Conservation (phyloP, 1,284 basidiomycete species). For the Sparassis latifolia region DNA sequence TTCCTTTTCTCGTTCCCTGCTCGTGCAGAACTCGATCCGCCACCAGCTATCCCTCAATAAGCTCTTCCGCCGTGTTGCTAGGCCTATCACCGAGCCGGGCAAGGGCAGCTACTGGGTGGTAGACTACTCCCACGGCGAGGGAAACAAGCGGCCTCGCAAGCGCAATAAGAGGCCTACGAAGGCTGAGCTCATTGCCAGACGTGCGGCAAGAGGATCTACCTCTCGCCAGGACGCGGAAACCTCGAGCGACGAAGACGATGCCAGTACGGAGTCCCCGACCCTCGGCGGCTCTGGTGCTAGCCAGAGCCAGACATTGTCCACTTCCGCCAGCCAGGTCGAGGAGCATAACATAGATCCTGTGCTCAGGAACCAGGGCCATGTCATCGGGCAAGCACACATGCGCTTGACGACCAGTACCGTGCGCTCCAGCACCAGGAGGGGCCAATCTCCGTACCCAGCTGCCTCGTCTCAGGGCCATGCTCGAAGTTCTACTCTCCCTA, state of each 20-base stretch:
- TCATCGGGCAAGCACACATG: conserved; percentile 26
- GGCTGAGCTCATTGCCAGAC: conserved; percentile 14
- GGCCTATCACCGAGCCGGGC: conserved; percentile 64
- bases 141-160: conserved; percentile 58
- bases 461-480: conserved; percentile 1
- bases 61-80: conserved; percentile 62
- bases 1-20: not conserved
- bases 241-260: conserved; percentile 7
- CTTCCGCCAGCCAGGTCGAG: conserved; percentile 5
- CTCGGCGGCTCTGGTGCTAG: conserved; percentile 3
- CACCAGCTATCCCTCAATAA: conserved; percentile 86
- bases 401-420: conserved; percentile 3
- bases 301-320: conserved; percentile 1
- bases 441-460: conserved; percentile 11
- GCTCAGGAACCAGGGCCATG: conserved; percentile 24
- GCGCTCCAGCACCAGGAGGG: conserved; percentile 11
- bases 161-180: conserved; percentile 37
- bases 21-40: conserved; percentile 72
- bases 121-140: conserved; percentile 50
- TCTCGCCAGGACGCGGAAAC: conserved; percentile 4
- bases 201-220: not conserved
- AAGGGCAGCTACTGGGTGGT: conserved; percentile 72
- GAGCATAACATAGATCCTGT: conserved; percentile 28
- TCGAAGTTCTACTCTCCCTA: not conserved
- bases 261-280: not conserved